Base-by-base conservation (phyloP, 768 basidiomycete species). In the Rhizopogon salebrosus region DNA sequence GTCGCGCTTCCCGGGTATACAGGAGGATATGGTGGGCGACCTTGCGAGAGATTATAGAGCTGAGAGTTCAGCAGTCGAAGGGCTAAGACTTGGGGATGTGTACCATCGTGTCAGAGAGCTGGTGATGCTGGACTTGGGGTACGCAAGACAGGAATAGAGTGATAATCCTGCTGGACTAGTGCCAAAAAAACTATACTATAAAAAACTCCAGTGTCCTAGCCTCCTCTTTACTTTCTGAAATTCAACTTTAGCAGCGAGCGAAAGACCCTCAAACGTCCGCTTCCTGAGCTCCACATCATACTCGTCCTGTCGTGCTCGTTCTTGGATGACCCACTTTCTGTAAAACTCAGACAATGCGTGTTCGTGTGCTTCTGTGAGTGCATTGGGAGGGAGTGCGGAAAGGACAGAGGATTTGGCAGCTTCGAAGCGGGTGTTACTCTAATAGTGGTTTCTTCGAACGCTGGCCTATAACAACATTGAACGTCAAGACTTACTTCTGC, bases 341-440 rank as follows among this genome's bases (percentile, higher is more conserved):
- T 88, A 89, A 69, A 92, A 91, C 38, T 78, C 77, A 16, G 87
- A 84, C 23, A 92, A 72, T 0, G 84, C 83, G n/a, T 70, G 68
- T 64, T 92, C 89, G 60, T 77, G 83, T 61, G 80, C 79, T 39
- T 80, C 72, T 0, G 74, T 45, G 0, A 80, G 72, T 7, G 79
- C 70, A 2, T 73, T 67, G 8, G 73, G 62, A 0, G 85, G 84
- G 24, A 89, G 74, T 49, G 80, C 75, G 8, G 73, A 62, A 11
- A 90, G 72, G 20, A 82, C 71, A 9, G 80, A 75, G 22, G 76
- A 68, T 68, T 85, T 88, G 31, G 82, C 88, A 8, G 77, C 74
- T 62, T 89, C 82, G 63, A 91, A 92, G n/a, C 90, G 84, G 9
- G 77, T 73, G 64, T 93, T 93, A 64, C 80, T 88, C 91, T 93